Percentiles rank a stretch among this genome's conserved stretches.
Conservation (phyloP, 2,329 filamentous ascomycete genomes). For the Nemania sp. region DNA sequence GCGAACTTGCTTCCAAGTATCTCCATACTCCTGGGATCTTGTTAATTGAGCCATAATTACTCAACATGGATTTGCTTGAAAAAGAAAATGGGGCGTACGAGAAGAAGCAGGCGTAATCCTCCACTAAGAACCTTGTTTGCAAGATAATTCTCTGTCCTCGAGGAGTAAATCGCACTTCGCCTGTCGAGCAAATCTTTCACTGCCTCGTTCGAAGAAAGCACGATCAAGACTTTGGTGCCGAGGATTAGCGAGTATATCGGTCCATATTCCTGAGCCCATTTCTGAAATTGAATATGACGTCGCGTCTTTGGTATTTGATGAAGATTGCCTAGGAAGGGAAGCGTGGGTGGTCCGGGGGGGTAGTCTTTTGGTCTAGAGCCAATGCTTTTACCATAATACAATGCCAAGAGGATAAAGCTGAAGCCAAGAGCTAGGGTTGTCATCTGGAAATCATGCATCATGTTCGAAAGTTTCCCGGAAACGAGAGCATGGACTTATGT, state of each 20-base stretch:
- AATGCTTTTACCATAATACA: not conserved
- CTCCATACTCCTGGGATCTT: conserved; percentile 1
- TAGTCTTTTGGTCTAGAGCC: not conserved
- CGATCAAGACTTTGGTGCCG: conserved; percentile 9
- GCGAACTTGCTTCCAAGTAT: conserved; percentile 2
- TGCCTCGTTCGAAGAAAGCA: conserved; percentile 3
- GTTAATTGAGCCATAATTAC: not conserved
- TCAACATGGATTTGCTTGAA: not conserved
- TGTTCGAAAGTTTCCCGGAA: too few relatives aligned
- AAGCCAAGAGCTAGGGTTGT: too few relatives aligned
- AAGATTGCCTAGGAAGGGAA: not conserved
- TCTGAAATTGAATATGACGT: conserved; percentile 8
- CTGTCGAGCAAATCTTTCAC: conserved; percentile 14
- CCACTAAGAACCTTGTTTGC: conserved; percentile 2
- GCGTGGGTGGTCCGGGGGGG: not conserved
- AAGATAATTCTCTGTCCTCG: conserved; percentile 1
- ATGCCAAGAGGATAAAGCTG: too few relatives aligned
- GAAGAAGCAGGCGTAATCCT: conserved; percentile 8
- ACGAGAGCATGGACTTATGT: too few relatives aligned
- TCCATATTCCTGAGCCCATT: conserved; percentile 17
- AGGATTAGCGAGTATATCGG: conserved; percentile 11
- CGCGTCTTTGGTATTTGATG: not conserved
- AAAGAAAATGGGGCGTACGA: not conserved
- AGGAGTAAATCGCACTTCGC: conserved; percentile 5
- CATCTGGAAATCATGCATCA: too few relatives aligned